Conservation (phyloP, 345 rosid genomes). For the Eucalyptus melliodora region DNA sequence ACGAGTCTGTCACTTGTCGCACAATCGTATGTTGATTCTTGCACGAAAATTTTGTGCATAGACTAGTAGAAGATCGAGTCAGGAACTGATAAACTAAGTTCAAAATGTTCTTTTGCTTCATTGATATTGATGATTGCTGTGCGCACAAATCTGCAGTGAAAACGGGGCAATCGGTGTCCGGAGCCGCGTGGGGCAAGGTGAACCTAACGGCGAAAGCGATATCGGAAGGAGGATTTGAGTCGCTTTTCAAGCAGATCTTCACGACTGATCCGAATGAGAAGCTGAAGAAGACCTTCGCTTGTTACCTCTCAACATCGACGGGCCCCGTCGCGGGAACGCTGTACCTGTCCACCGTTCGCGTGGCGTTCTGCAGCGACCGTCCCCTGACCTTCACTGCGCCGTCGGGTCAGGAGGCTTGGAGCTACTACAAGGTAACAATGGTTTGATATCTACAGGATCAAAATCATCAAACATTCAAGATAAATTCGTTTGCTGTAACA, state of each 20-base stretch:
- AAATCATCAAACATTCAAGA: neutral
- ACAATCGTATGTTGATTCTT: neutral
- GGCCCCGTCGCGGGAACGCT: constrained; percentile 92
- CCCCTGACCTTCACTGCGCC: constrained; percentile 71
- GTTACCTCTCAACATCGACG: constrained; percentile 74
- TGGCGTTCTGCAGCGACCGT: constrained; percentile 76
- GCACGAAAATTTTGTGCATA: neutral
- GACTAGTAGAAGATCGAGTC: neutral
- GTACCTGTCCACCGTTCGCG: constrained; percentile 50
- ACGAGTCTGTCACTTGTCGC: neutral
- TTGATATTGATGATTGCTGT: neutral
- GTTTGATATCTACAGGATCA: neutral
- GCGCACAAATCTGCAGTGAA: constrained; percentile 24
- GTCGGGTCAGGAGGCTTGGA: constrained; percentile 80
- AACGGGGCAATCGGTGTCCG: constrained; percentile 58
- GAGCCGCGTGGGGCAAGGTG: constrained; percentile 85
- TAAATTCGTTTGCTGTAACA: neutral
- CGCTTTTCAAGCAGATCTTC: constrained; percentile 61
- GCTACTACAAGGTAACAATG: constrained; percentile 61
- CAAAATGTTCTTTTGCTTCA: neutral
- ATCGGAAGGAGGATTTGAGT: constrained; percentile 78
- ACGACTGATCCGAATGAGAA: constrained; percentile 54
- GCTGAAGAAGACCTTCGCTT: constrained; percentile 63
- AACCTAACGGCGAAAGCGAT: constrained; percentile 69
- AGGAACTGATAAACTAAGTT: neutral